Conservation (phyloP, 1,284 basidiomycete genomes). For the Trametes pubescens region DNA sequence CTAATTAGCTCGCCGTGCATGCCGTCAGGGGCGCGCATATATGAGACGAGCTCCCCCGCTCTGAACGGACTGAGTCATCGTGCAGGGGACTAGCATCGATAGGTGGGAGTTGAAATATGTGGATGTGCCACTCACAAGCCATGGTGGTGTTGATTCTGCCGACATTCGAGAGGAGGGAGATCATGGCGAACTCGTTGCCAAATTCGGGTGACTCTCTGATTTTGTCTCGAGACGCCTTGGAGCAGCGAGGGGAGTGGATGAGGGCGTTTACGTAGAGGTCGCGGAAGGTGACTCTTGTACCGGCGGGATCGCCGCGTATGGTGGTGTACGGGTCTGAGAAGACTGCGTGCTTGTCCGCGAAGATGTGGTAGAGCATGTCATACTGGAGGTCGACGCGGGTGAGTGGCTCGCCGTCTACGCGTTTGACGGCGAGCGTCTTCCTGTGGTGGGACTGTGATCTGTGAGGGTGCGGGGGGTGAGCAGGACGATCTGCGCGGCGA, state of each 20-base stretch:
- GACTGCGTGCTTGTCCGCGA: constrained; percentile 70
- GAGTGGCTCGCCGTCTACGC: constrained; percentile 78
- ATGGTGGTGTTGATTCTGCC: constrained; percentile 95
- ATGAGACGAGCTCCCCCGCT: neutral
- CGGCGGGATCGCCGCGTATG: constrained; percentile 51
- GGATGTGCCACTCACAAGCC: constrained; percentile 70
- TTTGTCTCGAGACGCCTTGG: constrained; percentile 88
- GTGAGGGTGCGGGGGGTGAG: constrained; percentile 31
- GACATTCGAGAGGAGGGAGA: constrained; percentile 88
- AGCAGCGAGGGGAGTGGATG: constrained; percentile 83
- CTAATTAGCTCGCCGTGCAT: constrained; percentile 18
- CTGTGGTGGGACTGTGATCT: constrained; percentile 68
- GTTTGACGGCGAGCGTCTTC: constrained; percentile 80
- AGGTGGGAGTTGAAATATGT: neutral
- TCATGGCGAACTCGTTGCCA: constrained; percentile 83
- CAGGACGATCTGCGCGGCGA: neutral
- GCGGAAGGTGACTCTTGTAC: constrained; percentile 75
- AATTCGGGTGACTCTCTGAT: constrained; percentile 83
- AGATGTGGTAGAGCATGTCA: constrained; percentile 83
- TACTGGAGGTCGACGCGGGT: constrained; percentile 86
- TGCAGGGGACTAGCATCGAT: neutral
- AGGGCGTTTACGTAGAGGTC: constrained; percentile 87
- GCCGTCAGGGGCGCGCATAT: neutral
- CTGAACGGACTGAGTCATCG: constrained; percentile 15
- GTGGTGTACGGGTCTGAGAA: constrained; percentile 70